These are phyloP conservation scores for Trichoderma arundinaceum DNA, from an alignment of 2,329 filamentous ascomycete species.

Conservation along the genomic window DNA sequence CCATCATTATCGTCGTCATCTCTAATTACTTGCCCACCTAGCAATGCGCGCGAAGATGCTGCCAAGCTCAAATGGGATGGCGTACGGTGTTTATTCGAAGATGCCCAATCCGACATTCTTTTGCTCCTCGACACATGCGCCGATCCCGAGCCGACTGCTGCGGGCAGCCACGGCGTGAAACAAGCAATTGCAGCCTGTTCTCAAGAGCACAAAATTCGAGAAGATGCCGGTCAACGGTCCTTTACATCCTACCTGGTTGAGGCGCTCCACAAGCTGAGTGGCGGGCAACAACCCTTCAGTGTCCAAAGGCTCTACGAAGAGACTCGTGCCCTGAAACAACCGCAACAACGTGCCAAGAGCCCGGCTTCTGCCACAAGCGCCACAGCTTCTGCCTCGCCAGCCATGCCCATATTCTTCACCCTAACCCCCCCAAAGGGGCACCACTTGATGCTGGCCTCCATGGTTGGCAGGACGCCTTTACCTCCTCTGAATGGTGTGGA, in stretches of 20 bases:
- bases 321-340: slow-evolving; percentile 51
- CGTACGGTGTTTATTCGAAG: slow-evolving; percentile 66
- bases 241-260: slow-evolving; percentile 65
- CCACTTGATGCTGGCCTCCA: slow-evolving; percentile 58
- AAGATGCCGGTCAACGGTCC: slow-evolving; percentile 53
- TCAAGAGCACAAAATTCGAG: slow-evolving; percentile 54
- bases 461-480: slow-evolving; percentile 44
- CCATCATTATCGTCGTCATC: background rate
- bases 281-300: slow-evolving; percentile 58
- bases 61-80: slow-evolving; percentile 67
- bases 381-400: slow-evolving; percentile 42
- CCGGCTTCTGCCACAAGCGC: slow-evolving; percentile 50
- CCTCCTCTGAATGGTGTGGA: slow-evolving; percentile 41
- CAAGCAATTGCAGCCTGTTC: slow-evolving; percentile 67
- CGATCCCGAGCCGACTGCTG: slow-evolving; percentile 55
- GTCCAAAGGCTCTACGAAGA: slow-evolving; percentile 64
- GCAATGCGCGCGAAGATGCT: slow-evolving; percentile 63
- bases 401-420: slow-evolving; percentile 59
- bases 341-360: slow-evolving; percentile 48
- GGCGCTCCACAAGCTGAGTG: slow-evolving; percentile 59
- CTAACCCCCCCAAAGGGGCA: slow-evolving; percentile 61
- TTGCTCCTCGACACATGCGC: slow-evolving; percentile 67
- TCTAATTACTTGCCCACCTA: slow-evolving; percentile 40
- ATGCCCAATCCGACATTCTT: slow-evolving; percentile 67
- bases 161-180: slow-evolving; percentile 62